These are phyloP conservation scores for Solanum stenotomum DNA, from an alignment of 257 asterid species.

Conservation along the genomic window DNA sequence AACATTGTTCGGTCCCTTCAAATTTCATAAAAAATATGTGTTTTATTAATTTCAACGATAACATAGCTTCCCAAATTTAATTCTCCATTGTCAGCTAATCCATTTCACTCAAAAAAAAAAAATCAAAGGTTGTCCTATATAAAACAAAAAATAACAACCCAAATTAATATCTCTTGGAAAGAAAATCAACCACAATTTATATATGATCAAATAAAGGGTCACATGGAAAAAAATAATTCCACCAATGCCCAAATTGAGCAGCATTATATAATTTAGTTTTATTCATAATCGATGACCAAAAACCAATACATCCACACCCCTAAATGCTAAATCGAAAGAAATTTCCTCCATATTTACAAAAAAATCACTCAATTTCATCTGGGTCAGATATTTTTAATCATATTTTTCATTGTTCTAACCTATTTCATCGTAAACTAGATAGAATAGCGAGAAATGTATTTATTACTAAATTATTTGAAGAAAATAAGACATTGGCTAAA, in stretches of 20 bases:
- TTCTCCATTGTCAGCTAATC: constrained; percentile 7
- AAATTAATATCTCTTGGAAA: neutral
- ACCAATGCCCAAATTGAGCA: neutral
- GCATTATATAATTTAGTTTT: neutral
- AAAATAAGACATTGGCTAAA: neutral
- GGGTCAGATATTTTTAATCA: neutral
- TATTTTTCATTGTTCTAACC: neutral
- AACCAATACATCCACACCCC: neutral
- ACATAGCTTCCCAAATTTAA: neutral
- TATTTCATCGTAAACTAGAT: neutral
- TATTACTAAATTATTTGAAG: neutral
- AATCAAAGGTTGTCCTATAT: constrained; percentile 24
- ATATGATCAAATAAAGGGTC: neutral
- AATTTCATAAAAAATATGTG: neutral
- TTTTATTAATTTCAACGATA: neutral
- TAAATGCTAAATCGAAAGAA: neutral
- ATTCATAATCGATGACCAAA: neutral
- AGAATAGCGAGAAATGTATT: neutral
- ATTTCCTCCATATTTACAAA: neutral
- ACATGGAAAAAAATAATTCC: neutral
- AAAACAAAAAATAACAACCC: neutral
- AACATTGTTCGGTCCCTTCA: constrained; percentile 31
- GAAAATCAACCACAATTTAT: neutral
- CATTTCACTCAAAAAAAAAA: constrained; percentile 18
- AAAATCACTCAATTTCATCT: neutral